Base-by-base conservation (phyloP, 345 rosid species). In the Zanthoxylum bungeanum region DNA sequence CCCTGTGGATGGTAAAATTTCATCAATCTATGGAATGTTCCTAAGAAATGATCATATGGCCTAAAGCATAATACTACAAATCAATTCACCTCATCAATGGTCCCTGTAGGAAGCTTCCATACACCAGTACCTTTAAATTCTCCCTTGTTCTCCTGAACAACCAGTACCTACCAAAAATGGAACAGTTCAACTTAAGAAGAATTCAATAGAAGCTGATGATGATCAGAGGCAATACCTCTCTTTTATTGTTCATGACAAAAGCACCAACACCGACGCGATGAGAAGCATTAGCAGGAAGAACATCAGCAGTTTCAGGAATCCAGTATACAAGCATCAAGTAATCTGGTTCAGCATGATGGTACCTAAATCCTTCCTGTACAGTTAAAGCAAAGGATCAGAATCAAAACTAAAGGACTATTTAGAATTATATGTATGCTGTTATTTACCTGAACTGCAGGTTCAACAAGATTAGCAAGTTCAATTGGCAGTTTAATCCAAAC, bases 61-160 rank as follows among this genome's bases (percentile, higher is more conserved):
- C 17, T 7, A 5, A 50, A 42, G 28, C 49, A 61, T 7, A 34
- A 50, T 4, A 4, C 9, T 30, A 65, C 33, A 1, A n/a, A 60
- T 21, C 30, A 30, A 58, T 77, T 75, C 50, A 93, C 98, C 89
- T 86, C 88, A 19, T 89, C 50, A 58, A 83, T 84, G 28, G 80
- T 91, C 19, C 98, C 98, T 0, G 96, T 91, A 4, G 96, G 97
- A 37, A 89, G 75, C 75, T 93, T 93, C 97, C 98, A 93, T 0
- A 87, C 76, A 30, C 81, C 87, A 8, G 52, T 82, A 27, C 80
- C 88, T 78, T 56, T 73, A 76, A 91, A 89, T 8, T 21, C 47
- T 16, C 98, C 98, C 30, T 33, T 56, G 5, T 70, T 85, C 73
- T 93, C 98, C 77, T 87, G 87, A 51, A 93, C 97, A 46, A 93